A percentile compares a stretch with the other conserved stretches of the same genome.
Conservation (phyloP, 108 stramenopile genomes). For the Cyclotella sp. region DNA sequence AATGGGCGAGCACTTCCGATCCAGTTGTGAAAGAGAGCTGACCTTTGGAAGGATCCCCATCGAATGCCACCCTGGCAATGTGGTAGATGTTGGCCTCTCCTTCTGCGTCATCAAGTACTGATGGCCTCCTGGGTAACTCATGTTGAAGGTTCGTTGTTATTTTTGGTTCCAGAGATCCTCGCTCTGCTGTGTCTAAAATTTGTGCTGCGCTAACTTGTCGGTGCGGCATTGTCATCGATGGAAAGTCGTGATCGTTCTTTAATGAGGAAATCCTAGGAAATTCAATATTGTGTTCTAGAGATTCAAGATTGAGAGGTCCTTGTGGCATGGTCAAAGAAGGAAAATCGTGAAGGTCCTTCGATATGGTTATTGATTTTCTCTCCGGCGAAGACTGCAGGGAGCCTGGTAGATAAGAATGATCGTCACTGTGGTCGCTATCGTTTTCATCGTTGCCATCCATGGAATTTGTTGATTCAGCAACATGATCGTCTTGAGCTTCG, state of each 20-base stretch:
- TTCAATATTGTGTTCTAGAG: not conserved
- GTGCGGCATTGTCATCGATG: slow-evolving; percentile 26
- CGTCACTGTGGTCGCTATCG: slow-evolving; percentile 10
- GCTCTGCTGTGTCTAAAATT: slow-evolving; percentile 1
- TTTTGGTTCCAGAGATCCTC: not conserved
- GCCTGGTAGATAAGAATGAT: slow-evolving; percentile 19
- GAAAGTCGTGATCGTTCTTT: slow-evolving; percentile 26
- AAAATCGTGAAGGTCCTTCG: not conserved
- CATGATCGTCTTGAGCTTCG: slow-evolving; percentile 5
- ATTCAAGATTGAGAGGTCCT: not conserved
- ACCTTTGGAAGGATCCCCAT: slow-evolving; percentile 45
- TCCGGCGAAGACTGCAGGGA: slow-evolving; percentile 20
- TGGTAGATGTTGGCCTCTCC: slow-evolving; percentile 51
- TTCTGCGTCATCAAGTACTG: slow-evolving; percentile 14
- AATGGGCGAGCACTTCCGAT: slow-evolving; percentile 45
- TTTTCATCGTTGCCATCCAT: slow-evolving; percentile 13
- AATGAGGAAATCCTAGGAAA: not conserved
- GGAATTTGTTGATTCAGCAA: not conserved
- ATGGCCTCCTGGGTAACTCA: not conserved
- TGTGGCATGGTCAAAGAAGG: slow-evolving; percentile 4
- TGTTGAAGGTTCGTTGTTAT: not conserved
- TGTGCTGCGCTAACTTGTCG: slow-evolving; percentile 2
- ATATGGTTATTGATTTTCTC: not conserved
- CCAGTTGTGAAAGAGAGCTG: slow-evolving; percentile 54
- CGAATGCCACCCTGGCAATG: slow-evolving; percentile 48